Base-by-base conservation (phyloP, 139 green algal genomes). In the Chlorella sp. region DNA sequence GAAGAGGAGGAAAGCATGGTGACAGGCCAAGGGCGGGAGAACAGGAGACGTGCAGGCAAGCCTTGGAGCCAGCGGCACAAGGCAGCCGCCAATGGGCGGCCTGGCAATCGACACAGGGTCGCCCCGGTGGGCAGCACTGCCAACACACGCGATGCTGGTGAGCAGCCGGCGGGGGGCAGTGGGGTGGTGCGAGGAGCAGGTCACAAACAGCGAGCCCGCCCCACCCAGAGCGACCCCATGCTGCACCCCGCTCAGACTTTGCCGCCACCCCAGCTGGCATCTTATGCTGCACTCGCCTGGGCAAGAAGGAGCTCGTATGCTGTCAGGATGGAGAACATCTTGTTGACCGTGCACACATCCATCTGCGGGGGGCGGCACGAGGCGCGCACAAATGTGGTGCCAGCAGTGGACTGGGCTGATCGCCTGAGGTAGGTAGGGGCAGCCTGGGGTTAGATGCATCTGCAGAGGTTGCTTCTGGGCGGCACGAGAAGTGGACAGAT, bases 341-440 rank as follows among this genome's bases (percentile, higher is more conserved):
- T 86, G 73, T 92, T 92, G 53, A 92, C 90, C 26, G 76, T 85
- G 89, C 89, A 92, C 28, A 57, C 85, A 73, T 92, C 48, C 86
- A 89, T 61, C 85, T 81, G 53, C 48, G 66, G 16, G 21, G 37
- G 14, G 19, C 2, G 60, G 15, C 15, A 68, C 15, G 60, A 18
- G 60, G 18, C 60, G 18, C 60, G 18, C 60, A 68, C 60, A 68
- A 14, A 68, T 18, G n/a, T n/a, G n/a, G n/a, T n/a, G n/a, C n/a
- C n/a, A n/a, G n/a, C n/a, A n/a, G n/a, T n/a, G n/a, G n/a, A n/a
- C n/a, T n/a, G n/a, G n/a, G n/a, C n/a, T n/a, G n/a, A n/a, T n/a
- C n/a, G n/a, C n/a, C n/a, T n/a, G 5, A 9, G 48, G 48, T n/a
- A n/a, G n/a, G n/a, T n/a, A 57, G 48, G 48, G 48, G 48, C 48